A percentile compares a stretch with the other conserved stretches of the same genome.
phyloP scores from a whole-genome alignment of 106 monocot genomes.

The Acanthochlamys bracteata region DNA sequence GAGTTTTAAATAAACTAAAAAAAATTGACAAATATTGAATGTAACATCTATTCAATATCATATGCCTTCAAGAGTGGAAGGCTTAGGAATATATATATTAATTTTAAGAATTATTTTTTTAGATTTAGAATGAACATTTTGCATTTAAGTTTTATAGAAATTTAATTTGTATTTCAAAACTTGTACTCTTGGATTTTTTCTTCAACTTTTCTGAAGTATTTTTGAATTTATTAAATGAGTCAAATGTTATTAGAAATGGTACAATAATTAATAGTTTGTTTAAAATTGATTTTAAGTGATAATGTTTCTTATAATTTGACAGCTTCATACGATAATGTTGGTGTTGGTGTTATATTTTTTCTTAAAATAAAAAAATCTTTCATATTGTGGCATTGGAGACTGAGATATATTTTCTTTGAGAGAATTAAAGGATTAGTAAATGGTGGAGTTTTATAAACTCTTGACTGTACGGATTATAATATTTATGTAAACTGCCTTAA shows the following conservation, averaged over 20 bases:
- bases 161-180: conserved; percentile 2
- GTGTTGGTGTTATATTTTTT: background rate
- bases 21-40: background rate
- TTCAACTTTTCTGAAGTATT: background rate
- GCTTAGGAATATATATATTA: background rate
- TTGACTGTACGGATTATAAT: conserved; percentile 5
- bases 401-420: background rate
- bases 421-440: conserved; percentile 6
- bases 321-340: background rate
- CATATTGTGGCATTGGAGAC: conserved; percentile 1
- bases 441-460: background rate
- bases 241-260: background rate
- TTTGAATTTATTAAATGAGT: background rate
- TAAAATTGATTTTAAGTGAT: background rate
- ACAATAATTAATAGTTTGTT: background rate
- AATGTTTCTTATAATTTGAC: background rate
- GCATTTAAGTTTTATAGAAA: background rate
- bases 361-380: background rate
- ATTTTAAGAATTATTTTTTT: background rate
- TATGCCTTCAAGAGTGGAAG: conserved; percentile 3
- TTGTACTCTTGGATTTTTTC: background rate
- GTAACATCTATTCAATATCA: background rate
- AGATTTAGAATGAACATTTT: background rate
- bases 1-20: background rate
- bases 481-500: conserved; percentile 9